These are phyloP conservation scores for Populus pruinosa DNA, from an alignment of 345 rosid species.

Conservation along the genomic window DNA sequence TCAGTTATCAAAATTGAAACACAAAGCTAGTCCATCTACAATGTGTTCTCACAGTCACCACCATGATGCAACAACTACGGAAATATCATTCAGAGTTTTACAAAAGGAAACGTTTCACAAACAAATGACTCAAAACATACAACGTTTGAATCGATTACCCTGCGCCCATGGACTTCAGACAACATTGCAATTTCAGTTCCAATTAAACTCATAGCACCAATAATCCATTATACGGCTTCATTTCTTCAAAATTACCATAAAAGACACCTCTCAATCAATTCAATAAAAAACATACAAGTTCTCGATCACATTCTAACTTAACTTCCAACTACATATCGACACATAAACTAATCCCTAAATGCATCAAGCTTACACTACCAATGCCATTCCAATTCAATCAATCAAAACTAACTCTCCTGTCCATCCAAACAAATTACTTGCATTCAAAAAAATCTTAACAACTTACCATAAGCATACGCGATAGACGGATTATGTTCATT, in stretches of 20 bases:
- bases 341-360: neutral
- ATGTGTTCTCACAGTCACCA: neutral
- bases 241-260: neutral
- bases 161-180: neutral
- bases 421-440: neutral
- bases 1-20: neutral
- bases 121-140: neutral
- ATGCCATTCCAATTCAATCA: neutral
- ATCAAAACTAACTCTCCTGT: neutral
- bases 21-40: neutral
- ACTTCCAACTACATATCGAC: neutral
- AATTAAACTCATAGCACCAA: neutral
- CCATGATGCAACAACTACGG: neutral
- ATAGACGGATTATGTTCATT: conserved; percentile 78
- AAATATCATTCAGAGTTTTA: neutral
- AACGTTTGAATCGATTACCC: neutral
- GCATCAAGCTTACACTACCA: conserved; percentile 1
- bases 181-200: neutral
- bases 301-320: neutral
- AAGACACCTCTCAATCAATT: neutral
- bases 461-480: conserved; percentile 95
- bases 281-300: neutral
- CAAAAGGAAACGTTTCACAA: neutral
- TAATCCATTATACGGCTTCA: neutral
- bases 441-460: neutral